A percentile compares a stretch with the other conserved stretches of the same genome.
Evolutionary conservation across 208 protist genomes (phyloP).

Genomic region (Acanthamoeba quina): DNA sequence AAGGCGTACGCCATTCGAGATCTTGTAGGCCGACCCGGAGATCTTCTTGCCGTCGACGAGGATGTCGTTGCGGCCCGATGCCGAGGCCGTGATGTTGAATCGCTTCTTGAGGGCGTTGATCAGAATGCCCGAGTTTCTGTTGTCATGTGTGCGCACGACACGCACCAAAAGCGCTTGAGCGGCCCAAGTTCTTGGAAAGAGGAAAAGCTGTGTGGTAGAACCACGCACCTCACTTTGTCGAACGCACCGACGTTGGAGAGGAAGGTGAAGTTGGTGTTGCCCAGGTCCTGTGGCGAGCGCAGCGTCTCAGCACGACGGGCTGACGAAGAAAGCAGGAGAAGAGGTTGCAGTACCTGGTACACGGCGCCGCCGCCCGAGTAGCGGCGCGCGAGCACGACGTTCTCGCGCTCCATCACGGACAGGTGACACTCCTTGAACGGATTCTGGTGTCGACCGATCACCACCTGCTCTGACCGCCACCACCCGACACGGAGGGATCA

Average conservation of each 20-base stretch:
- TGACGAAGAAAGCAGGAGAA: too few species aligned
- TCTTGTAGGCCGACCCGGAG: slow-evolving; percentile 58
- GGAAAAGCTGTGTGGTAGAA: neutral
- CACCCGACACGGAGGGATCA: neutral
- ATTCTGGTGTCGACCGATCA: slow-evolving; percentile 58
- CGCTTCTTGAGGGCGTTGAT: slow-evolving; percentile 54
- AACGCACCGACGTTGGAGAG: slow-evolving; percentile 16
- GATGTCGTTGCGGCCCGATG: slow-evolving; percentile 69
- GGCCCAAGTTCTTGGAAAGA: too few species aligned
- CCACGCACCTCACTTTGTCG: neutral
- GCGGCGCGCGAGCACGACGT: slow-evolving; percentile 50
- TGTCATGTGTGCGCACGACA: too few species aligned
- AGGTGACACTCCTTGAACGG: slow-evolving; percentile 76
- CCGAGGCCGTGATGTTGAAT: slow-evolving; percentile 59
- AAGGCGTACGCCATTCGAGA: neutral
- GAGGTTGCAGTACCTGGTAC: slow-evolving; percentile 33
- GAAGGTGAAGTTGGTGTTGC: slow-evolving; percentile 74
- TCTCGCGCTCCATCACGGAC: slow-evolving; percentile 48
- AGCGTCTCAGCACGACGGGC: neutral
- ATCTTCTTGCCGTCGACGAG: slow-evolving; percentile 62
- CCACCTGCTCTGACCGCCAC: neutral
- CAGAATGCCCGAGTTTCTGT: slow-evolving; percentile 65
- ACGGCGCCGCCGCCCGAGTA: slow-evolving; percentile 71
- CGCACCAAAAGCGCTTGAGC: too few species aligned
- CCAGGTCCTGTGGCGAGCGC: slow-evolving; percentile 30